phyloP scores from a whole-genome alignment of 805 yeast species.

The Metschnikowia peoriensis region DNA sequence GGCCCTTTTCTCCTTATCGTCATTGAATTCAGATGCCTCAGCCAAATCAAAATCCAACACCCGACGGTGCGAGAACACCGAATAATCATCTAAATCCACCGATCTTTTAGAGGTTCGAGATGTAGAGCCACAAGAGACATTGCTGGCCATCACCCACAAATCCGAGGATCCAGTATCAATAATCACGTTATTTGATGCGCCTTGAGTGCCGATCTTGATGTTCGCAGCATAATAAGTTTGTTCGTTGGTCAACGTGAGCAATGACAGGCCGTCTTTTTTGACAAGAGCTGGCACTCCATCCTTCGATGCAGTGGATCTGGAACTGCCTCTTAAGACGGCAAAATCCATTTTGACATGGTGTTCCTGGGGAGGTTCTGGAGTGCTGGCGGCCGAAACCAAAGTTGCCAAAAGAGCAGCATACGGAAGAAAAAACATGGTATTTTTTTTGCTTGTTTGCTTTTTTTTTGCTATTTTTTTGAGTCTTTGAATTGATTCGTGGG shows the following conservation, averaged over 20 bases:
- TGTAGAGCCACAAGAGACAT: not conserved
- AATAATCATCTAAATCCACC: not conserved
- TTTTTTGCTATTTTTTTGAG: not conserved
- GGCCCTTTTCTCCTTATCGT: slow-evolving; percentile 1
- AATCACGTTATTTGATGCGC: slow-evolving; percentile 26
- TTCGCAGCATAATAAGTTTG: slow-evolving; percentile 12
- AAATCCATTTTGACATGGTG: slow-evolving; percentile 11
- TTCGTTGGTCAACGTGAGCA: slow-evolving; percentile 6
- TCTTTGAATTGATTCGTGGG: too few species aligned
- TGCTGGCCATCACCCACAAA: slow-evolving; percentile 38
- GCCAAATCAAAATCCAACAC: not conserved
- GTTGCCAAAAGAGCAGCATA: slow-evolving; percentile 1
- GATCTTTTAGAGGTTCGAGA: not conserved
- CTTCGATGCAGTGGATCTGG: slow-evolving; percentile 1
- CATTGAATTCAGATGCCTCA: not conserved
- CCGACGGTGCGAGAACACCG: slow-evolving; percentile 3
- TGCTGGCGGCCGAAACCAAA: slow-evolving; percentile 6
- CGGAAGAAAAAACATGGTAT: not conserved
- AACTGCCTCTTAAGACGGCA: slow-evolving; percentile 8
- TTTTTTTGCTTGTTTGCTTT: not conserved
- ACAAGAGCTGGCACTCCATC: not conserved
- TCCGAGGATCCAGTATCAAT: slow-evolving; percentile 45
- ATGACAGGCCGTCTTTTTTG: slow-evolving; percentile 8
- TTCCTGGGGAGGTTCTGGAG: not conserved
- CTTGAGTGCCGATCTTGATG: slow-evolving; percentile 12